Conservation (phyloP, 2,329 filamentous ascomycete genomes). For the Amauroascus niger region DNA sequence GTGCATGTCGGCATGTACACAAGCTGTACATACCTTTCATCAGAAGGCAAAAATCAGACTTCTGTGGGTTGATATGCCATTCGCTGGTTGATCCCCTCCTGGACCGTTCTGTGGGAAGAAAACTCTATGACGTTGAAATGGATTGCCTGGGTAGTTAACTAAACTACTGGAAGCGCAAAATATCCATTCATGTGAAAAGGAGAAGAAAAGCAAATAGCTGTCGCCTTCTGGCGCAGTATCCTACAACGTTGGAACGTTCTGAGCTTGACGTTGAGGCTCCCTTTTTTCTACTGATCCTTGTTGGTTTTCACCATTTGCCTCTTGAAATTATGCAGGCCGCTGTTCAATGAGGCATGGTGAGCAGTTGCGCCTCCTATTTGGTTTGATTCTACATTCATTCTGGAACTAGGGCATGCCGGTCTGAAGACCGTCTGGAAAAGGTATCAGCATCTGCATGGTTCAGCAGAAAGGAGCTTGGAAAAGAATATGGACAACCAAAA, state of each 20-base stretch:
- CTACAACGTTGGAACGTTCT: background rate
- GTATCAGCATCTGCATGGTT: background rate
- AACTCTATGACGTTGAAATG: background rate
- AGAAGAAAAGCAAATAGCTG: too few relatives aligned
- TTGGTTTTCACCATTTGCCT: too few relatives aligned
- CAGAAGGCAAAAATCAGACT: too few relatives aligned
- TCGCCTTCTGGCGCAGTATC: background rate
- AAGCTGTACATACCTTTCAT: too few relatives aligned
- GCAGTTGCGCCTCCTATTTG: background rate
- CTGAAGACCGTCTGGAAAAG: background rate
- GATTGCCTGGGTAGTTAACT: background rate
- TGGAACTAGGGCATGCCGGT: background rate
- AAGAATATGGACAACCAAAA: background rate
- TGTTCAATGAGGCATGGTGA: background rate
- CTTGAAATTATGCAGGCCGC: background rate
- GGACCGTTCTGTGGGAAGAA: too few relatives aligned
- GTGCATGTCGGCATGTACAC: too few relatives aligned
- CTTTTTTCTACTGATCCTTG: background rate
- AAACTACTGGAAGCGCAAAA: too few relatives aligned
- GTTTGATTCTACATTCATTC: background rate
- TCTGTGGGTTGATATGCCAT: too few relatives aligned
- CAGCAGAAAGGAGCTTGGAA: background rate
- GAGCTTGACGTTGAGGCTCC: background rate
- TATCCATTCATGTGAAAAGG: background rate
- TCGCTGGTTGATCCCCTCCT: background rate